Conservation (phyloP, 306 rosid species). For the Luffa acutangula region DNA sequence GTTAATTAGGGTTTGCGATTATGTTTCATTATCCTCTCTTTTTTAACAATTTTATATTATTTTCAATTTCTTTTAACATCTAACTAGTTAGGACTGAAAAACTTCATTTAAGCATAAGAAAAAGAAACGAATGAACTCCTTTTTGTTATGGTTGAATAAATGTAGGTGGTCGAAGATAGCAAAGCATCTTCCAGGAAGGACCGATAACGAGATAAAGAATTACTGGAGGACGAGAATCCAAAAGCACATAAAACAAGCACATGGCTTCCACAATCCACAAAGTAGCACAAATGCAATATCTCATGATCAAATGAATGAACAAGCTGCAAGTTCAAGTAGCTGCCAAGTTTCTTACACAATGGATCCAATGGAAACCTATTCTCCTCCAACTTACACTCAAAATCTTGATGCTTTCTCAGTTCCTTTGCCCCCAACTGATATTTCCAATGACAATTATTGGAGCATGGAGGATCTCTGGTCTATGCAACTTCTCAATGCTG, state of each 20-base stretch:
- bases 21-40: no score
- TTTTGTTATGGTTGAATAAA: not conserved
- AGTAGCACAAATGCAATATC: not conserved
- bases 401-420: conserved; percentile 26
- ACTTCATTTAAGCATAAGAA: not conserved
- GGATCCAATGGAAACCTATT: conserved; percentile 33
- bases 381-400: conserved; percentile 26
- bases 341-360: conserved; percentile 27
- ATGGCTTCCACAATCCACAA: conserved; percentile 20
- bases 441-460: conserved; percentile 37
- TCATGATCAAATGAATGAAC: conserved; percentile 14
- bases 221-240: conserved; percentile 80
- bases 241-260: conserved; percentile 52
- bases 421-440: conserved; percentile 15
- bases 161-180: conserved; percentile 75
- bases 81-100: not conserved
- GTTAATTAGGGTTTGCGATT: no score
- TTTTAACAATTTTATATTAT: no score
- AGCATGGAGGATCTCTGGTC: conserved; percentile 74
- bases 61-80: no score
- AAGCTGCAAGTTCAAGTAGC: conserved; percentile 17
- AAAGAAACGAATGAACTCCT: not conserved
- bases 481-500: conserved; percentile 51
- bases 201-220: conserved; percentile 68
- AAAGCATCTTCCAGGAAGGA: conserved; percentile 65